Percentiles rank a stretch among this genome's conserved stretches.
These are phyloP conservation scores for Mycena vulgaris DNA, from an alignment of 768 basidiomycete genomes.

Conservation along the genomic window DNA sequence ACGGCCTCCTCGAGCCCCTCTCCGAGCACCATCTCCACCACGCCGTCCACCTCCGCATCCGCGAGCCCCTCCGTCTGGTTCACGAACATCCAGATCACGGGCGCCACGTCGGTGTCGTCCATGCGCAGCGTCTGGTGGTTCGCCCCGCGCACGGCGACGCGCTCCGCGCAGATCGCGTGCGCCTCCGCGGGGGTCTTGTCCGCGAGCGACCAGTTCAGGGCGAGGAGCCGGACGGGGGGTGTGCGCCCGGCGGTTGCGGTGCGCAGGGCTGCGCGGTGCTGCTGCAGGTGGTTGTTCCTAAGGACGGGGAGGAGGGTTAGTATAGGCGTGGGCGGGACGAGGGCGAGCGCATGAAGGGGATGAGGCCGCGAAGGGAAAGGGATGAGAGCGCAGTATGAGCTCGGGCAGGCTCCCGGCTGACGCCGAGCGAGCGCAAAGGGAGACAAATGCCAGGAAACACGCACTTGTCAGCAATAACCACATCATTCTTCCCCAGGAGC, in stretches of 20 bases:
- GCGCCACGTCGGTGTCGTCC: slow-evolving; percentile 75
- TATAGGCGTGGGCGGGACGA: too few species aligned
- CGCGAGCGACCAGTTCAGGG: slow-evolving; percentile 80
- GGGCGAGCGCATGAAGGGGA: too few species aligned
- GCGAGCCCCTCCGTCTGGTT: slow-evolving; percentile 71
- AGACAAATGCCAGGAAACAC: slow-evolving; percentile 40
- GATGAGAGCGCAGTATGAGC: too few species aligned
- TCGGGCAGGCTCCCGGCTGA: too few species aligned
- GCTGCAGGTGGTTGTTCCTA: slow-evolving; percentile 89
- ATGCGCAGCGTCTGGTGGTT: slow-evolving; percentile 89
- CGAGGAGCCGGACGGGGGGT: slow-evolving; percentile 82
- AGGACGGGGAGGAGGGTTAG: not conserved
- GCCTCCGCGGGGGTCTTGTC: slow-evolving; percentile 73
- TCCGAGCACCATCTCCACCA: slow-evolving; percentile 76
- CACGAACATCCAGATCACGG: slow-evolving; percentile 86
- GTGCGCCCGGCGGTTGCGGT: slow-evolving; percentile 59
- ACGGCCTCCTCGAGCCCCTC: slow-evolving; percentile 71
- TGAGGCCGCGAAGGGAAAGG: too few species aligned
- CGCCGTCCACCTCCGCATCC: slow-evolving; percentile 73
- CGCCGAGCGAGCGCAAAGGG: too few species aligned
- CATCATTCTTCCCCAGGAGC: slow-evolving; percentile 72
- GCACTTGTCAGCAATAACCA: slow-evolving; percentile 96
- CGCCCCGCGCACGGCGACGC: slow-evolving; percentile 81
- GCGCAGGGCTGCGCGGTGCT: slow-evolving; percentile 82
- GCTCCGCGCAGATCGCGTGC: slow-evolving; percentile 84